Base-by-base conservation (phyloP, 306 rosid genomes). In the Dalbergia cultrata region DNA sequence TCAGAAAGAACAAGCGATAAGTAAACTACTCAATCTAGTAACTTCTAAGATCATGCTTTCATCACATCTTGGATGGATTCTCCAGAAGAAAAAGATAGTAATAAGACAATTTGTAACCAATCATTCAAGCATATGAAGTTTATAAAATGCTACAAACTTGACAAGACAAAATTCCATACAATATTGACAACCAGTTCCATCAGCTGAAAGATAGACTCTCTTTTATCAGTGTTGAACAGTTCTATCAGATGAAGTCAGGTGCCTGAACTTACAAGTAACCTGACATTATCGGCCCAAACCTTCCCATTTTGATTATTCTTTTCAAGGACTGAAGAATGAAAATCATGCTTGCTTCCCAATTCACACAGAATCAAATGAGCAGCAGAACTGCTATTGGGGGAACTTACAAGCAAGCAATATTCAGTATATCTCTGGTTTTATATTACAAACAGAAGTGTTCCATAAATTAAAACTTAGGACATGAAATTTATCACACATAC, bases 41-140 rank as follows among this genome's bases (percentile, higher is more conserved):
- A 80, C 33, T 65, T 73, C 57, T 22, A 57, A 67, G 61, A 45
- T 64, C 66, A 74, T 56, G 75, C 54, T 56, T 66, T n/a, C 54
- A 65, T 31, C 17, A 19, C 39, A 44, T 34, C 47, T 37, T 60
- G 77, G 47, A 37, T 53, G 14, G 11, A 47, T 12, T 47, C 18
- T 47, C 75, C 41, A 35, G 17, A 75, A 59, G 76, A 13, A 75
- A 61, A 81, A 35, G 7, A 35, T 68, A 49, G 44, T 10, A 50
- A 16, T 35, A 64, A 19, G 21, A 52, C 72, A 60, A 62, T 35
- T 61, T 6, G 47, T 59, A 61, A 72, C 9, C 22, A 16, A 54
- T 13, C 57, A 9, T 76, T 47, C 13, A 41, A 77, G 37, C 31
- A 17, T 18, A 69, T 57, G 45, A 67, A 35, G 67, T 62, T 22